Evolutionary conservation across 306 rosid genomes (phyloP), one percentile per base, ranked within the genome.

Genomic region (Quillaja saponaria): DNA sequence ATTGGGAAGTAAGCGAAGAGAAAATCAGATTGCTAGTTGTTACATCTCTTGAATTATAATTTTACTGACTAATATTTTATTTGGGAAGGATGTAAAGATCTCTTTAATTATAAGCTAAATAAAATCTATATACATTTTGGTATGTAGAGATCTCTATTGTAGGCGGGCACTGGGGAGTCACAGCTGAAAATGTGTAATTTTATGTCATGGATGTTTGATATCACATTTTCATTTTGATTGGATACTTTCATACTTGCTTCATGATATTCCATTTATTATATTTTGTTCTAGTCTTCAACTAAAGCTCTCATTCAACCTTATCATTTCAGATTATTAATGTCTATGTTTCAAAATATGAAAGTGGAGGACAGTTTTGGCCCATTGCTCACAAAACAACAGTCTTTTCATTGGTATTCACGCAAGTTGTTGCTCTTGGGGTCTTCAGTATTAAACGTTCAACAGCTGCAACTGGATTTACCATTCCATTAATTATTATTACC

Each of bases 311-410:
- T 39, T 39, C 59, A 46, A 55, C 64, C 37, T 18, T 11, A 8
- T 1, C 44, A 8, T 25, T 25, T 25, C 91, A 92, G 99, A 76
- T 92, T 65, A 75, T 92, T 54, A 92, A 92, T 48, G 99, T 92
- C 21, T 92, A 92, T 52, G 52, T 78, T 51, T 62, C 72, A 40
- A 87, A 85, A 61, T 89, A 92, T 37, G 85, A 94, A 51, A 67
- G 72, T 10, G 90, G 96, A 20, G 99, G 99, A 55, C 84, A 76
- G 6, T 80, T 55, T 16, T 94, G 99, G 99, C 95, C 96, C 34
- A 58, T 89, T 41, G 87, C 78, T 58, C 95, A 83, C 84, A 81
- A 78, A 71, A 78, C 96, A 33, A 51, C 76, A 4, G 81, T 92
- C 8, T 69, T 87, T 61, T 84, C 97, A 41, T 72, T 92, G 86